Base-by-base conservation (phyloP, 495 filamentous ascomycete genomes). In the Penicillium taxi region DNA sequence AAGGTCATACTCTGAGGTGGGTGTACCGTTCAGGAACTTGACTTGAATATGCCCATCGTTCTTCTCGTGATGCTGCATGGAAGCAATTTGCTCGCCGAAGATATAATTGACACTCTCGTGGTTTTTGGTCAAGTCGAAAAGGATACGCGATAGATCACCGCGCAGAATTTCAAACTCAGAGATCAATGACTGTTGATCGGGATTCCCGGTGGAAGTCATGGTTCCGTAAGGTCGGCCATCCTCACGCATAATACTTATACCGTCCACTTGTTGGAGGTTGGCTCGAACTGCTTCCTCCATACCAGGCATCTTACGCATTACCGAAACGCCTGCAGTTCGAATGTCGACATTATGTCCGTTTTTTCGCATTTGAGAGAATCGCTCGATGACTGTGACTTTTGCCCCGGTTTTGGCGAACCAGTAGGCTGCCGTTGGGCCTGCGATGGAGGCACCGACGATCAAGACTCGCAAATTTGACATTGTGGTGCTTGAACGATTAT, bases 91-190 rank as follows among this genome's bases (percentile, higher is more conserved):
- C 17, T 49, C 59, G 13, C 61, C 64, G 41, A 74, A 77, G 7
- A 69, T 26, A 27, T 73, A 71, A 13, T 53, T 45, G 38, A 74
- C 55, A 9, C 56, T 56, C 3, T 56, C 38, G 32, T 61, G 25
- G 13, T 59, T 42, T 35, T 68, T 64, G 7, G 64, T 72, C 19
- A 56, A 37, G 15, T 70, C 58, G 39, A 66, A 65, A 2, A 75
- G 37, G 14, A 78, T 62, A 12, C 53, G 24, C 6, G 58, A 61
- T 17, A 80, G 37, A 37, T 75, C 66, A 2, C 70, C 73, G 3
- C 77, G 50, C 43, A 75, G 61, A 25, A 80, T 72, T 52, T 78
- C 77, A 37, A 56, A 77, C 48, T 78, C 75, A 5, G 67, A 70
- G 6, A 67, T 59, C 2, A 73, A 52, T 23, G 48, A 53, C 53